Evolutionary conservation across 768 basidiomycete species (phyloP).

Genomic region (Pleurotus tuber-regium): DNA sequence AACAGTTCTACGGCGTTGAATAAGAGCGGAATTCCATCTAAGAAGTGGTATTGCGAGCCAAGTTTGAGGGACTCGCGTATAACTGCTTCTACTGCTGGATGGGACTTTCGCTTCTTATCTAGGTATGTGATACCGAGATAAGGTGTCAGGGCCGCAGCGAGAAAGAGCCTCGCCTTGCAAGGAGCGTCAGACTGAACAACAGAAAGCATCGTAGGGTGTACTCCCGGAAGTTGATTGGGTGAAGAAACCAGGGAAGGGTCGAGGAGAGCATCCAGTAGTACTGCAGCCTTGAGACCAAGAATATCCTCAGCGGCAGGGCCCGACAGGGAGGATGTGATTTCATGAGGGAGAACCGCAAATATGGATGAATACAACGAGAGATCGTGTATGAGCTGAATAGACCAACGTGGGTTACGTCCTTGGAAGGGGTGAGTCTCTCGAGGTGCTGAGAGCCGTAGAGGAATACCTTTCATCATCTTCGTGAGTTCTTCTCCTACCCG

Average conservation of each 20-base stretch:
- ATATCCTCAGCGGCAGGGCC: slow-evolving; percentile 33
- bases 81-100: slow-evolving; percentile 61
- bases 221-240: slow-evolving; percentile 28
- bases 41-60: slow-evolving; percentile 71
- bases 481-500: slow-evolving; percentile 88
- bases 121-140: slow-evolving; percentile 56
- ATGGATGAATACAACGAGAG: slow-evolving; percentile 69
- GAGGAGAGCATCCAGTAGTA: slow-evolving; percentile 55
- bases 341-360: slow-evolving; percentile 53
- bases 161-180: slow-evolving; percentile 62
- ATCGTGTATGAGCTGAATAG: slow-evolving; percentile 72
- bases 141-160: slow-evolving; percentile 76
- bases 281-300: slow-evolving; percentile 51
- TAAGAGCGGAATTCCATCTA: slow-evolving; percentile 71
- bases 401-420: slow-evolving; percentile 74
- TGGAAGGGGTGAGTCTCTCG: slow-evolving; percentile 6
- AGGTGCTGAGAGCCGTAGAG: not conserved
- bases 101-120: slow-evolving; percentile 62
- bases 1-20: slow-evolving; percentile 54
- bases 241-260: slow-evolving; percentile 21
- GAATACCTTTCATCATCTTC: slow-evolving; percentile 87
- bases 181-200: slow-evolving; percentile 34
- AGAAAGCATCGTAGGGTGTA: slow-evolving; percentile 49
- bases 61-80: slow-evolving; percentile 85
- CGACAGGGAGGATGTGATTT: slow-evolving; percentile 44